Base-by-base conservation (phyloP, 306 rosid genomes). In the Prunus fruticosa region DNA sequence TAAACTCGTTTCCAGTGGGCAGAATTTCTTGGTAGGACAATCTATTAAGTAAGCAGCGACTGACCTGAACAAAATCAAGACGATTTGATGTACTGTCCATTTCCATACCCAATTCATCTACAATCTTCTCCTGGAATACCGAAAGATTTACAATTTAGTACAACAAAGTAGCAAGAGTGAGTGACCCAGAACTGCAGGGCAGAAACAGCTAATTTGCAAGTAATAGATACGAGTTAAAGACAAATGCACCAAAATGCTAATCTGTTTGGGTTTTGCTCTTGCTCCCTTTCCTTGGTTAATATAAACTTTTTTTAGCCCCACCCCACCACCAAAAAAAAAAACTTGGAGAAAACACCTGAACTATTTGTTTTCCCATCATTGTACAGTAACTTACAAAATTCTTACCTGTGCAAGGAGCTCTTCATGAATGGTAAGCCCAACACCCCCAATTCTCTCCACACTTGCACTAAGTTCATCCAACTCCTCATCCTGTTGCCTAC, bases 1-100 rank as follows among this genome's bases (percentile, higher is more conserved):
- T 5, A 47, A 52, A 41, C 5, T 78, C n/a, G 6, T 23, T 25
- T 23, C 49, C 56, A 23, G 14, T 2, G 43, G 67, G 7, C 67
- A 0, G 34, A 67, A 67, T 8, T 41, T 30, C 12, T 58, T 56
- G 3, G 27, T 58, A 23, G 67, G 25, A 43, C 27, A 64, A 34
- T 65, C 65, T 54, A 70, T 20, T n/a, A 82, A 79, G 53, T 23
- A 74, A 10, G 80, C 73, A 68, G 69, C 82, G 78, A 82, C 97
- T 84, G 80, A 96, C 99, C 88, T 96, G 99, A 76, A 96, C 98
- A 79, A 96, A 96, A 87, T 96, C 97, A 22, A 96, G 88, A 65
- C 99, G 98, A 71, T 91, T 91, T 64, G 98, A 87, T 71, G 99
- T 95, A 80, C 93, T 78, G 80, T 95, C 99, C 98, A 96, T 89